Evolutionary conservation across 768 basidiomycete species (phyloP).

Genomic region (Boletus edulis): DNA sequence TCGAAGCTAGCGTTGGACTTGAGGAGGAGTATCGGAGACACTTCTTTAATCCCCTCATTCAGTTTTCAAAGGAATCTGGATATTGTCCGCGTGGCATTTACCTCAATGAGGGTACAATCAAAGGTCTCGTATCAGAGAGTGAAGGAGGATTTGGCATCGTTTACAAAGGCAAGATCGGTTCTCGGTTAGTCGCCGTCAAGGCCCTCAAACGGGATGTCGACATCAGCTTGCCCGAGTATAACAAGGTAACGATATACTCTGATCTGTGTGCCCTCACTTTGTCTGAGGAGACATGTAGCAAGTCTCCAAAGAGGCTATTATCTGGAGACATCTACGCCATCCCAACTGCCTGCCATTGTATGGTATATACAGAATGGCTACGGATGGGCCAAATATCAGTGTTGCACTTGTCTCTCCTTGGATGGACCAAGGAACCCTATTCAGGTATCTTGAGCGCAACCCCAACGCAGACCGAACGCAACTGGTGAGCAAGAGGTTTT

Average conservation of each 20-base stretch:
- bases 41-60: constrained; percentile 18
- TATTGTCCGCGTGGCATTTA: constrained; percentile 19
- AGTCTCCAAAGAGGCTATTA: constrained; percentile 31
- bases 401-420: constrained; percentile 38
- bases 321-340: constrained; percentile 36
- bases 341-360: constrained; percentile 36
- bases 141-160: constrained; percentile 24
- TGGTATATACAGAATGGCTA: constrained; percentile 26
- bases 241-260: constrained; percentile 15
- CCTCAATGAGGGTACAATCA: constrained; percentile 5
- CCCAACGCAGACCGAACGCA: constrained; percentile 23
- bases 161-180: constrained; percentile 14
- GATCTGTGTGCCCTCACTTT: not conserved
- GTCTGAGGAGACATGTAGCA: constrained; percentile 7
- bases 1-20: constrained; percentile 15
- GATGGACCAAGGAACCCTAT: constrained; percentile 36
- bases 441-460: constrained; percentile 26
- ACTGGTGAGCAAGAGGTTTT: constrained; percentile 28
- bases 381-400: constrained; percentile 13
- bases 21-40: constrained; percentile 17
- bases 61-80: constrained; percentile 17
- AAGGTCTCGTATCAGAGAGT: not conserved
- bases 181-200: constrained; percentile 32
- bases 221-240: not conserved
- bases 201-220: not conserved